phyloP scores from a whole-genome alignment of 805 yeast genomes.

The Kluyveromyces starmeri region DNA sequence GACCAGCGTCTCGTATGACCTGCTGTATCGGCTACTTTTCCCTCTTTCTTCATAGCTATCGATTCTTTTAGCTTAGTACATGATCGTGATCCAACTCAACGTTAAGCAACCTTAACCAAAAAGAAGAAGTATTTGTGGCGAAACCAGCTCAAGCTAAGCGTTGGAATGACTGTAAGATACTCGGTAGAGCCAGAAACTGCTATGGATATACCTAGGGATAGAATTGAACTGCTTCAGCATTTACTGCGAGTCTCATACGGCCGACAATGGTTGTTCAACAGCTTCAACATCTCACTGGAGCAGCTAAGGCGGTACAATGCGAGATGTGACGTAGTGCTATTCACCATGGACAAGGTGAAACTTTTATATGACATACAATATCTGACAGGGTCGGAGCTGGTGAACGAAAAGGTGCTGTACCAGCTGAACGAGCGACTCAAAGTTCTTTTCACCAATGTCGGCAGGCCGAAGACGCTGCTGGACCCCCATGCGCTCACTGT shows the following conservation, averaged over 20 bases:
- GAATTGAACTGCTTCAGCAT: constrained; percentile 10
- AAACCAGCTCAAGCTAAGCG: too few species aligned
- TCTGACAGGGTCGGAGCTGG: constrained; percentile 1
- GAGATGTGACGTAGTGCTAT: constrained; percentile 5
- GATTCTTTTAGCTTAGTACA: too few species aligned
- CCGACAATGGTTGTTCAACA: constrained; percentile 11
- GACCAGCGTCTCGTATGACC: too few species aligned
- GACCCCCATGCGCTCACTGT: constrained; percentile 7
- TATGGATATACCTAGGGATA: too few species aligned
- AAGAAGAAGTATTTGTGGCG: too few species aligned
- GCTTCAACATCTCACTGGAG: constrained; percentile 8
- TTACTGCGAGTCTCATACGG: constrained; percentile 10
- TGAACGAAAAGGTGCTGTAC: constrained; percentile 7
- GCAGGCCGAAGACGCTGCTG: constrained; percentile 2
- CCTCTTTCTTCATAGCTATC: too few species aligned
- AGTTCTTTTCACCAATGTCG: constrained; percentile 6
- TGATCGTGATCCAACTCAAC: too few species aligned
- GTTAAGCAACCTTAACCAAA: too few species aligned
- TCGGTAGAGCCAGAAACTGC: too few species aligned
- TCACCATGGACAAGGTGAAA: constrained; percentile 5
- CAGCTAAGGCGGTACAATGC: constrained; percentile 9
- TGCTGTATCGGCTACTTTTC: too few species aligned
- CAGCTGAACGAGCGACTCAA: constrained; percentile 8
- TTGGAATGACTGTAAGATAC: too few species aligned
- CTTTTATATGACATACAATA: constrained; percentile 6